Conservation (phyloP, 2,329 filamentous ascomycete genomes). For the Fusarium temperatum region DNA sequence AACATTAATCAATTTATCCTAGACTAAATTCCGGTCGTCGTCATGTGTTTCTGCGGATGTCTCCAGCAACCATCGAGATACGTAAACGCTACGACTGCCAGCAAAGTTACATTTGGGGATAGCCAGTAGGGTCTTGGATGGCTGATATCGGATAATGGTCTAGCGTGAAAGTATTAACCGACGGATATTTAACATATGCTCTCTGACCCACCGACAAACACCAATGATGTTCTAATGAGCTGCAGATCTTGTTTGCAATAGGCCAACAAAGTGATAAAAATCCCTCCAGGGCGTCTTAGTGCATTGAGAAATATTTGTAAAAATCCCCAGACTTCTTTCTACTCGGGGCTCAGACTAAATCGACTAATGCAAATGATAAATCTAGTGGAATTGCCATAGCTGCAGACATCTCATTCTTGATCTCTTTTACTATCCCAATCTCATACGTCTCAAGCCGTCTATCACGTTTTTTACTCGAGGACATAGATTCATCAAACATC, state of each 20-base stretch:
- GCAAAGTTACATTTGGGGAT: no score
- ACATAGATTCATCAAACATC: background rate
- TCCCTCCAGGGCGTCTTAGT: background rate
- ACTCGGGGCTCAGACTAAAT: no score
- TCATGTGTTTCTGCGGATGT: no score
- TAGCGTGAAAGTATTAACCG: background rate
- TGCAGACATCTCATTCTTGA: background rate
- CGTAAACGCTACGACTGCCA: rapidly evolving
- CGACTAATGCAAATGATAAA: no score
- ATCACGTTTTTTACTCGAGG: rapidly evolving
- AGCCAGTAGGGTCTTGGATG: background rate
- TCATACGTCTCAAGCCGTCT: no score
- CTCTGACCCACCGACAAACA: background rate
- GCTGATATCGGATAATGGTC: no score
- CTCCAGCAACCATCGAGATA: background rate
- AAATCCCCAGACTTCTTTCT: no score
- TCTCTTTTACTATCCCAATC: background rate
- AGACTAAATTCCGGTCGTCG: rapidly evolving
- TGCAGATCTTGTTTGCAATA: background rate
- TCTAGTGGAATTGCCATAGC: background rate
- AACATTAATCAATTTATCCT: no score
- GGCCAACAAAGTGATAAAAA: background rate
- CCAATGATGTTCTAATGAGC: background rate
- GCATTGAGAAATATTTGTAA: background rate
- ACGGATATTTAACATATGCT: background rate